Percentiles rank a stretch among this genome's conserved stretches.
Conservation (phyloP, 305 asterid species). For the Solanum hybrid region DNA sequence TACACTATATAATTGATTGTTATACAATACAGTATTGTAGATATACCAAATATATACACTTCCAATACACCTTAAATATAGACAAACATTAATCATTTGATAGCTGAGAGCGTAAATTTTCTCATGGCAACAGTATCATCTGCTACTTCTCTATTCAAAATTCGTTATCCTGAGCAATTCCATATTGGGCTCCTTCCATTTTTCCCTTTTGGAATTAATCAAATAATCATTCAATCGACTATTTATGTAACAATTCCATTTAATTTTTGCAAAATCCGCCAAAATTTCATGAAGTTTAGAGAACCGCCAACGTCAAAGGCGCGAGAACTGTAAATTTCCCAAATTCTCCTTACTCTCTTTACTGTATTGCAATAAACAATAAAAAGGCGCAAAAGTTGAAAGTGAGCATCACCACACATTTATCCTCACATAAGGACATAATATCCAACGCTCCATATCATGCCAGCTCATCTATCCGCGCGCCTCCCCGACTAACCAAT, state of each 20-base stretch:
- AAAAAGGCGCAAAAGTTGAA: neutral
- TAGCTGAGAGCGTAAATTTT: neutral
- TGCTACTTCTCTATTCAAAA: neutral
- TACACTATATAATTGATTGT: neutral
- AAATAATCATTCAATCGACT: neutral
- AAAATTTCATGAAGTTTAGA: neutral
- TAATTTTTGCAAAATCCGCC: neutral
- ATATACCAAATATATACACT: neutral
- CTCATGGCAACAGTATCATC: neutral
- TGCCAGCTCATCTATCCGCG: constrained; percentile 14
- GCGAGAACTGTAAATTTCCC: neutral
- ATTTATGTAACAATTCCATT: neutral
- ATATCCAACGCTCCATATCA: neutral
- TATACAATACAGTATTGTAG: neutral
- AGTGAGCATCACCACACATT: neutral
- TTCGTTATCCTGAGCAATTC: neutral
- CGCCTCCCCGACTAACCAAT: constrained; percentile 1
- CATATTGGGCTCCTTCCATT: neutral
- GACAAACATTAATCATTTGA: neutral
- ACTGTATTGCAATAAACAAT: too few relatives aligned
- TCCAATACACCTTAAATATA: neutral
- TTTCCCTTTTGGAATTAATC: neutral
- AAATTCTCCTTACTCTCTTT: neutral
- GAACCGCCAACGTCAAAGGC: neutral
- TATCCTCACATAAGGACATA: neutral